Conservation (phyloP, 768 basidiomycete species). For the Omphalotus guepiniiformis region DNA sequence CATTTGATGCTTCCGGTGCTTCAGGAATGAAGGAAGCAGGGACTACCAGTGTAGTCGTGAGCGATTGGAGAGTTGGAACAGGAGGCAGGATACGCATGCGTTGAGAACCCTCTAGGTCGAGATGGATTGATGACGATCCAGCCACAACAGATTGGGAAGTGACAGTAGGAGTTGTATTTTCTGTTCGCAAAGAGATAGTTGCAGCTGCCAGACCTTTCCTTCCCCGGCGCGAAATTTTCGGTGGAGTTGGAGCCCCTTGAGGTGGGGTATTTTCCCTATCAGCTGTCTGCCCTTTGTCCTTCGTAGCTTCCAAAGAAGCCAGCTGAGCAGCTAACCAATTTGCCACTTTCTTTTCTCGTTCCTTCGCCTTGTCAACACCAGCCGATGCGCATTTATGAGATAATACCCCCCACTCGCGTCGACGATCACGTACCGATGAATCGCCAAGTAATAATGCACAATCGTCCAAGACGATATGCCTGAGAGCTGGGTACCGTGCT, state of each 20-base stretch:
- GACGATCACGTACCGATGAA: slow-evolving; percentile 37
- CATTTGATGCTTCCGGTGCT: background rate
- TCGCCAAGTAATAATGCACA: slow-evolving; percentile 52
- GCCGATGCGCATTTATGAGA: slow-evolving; percentile 59
- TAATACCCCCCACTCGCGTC: slow-evolving; percentile 49
- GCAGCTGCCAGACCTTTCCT: slow-evolving; percentile 63
- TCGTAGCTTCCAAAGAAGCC: no score
- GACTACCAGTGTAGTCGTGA: slow-evolving; percentile 39
- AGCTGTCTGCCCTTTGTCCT: no score
- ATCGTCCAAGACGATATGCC: slow-evolving; percentile 68
- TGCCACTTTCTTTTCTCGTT: slow-evolving; percentile 60
- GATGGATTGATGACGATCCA: background rate
- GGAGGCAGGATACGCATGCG: slow-evolving; percentile 56
- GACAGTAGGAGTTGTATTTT: background rate
- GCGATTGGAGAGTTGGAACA: slow-evolving; percentile 40
- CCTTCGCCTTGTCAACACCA: slow-evolving; percentile 57
- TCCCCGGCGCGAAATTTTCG: slow-evolving; percentile 35
- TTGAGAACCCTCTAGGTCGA: background rate
- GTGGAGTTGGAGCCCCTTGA: background rate
- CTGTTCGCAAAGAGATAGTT: slow-evolving; percentile 46
- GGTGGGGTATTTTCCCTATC: background rate
- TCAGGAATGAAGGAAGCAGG: background rate
- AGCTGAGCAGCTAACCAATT: slow-evolving; percentile 44
- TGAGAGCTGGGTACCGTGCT: slow-evolving; percentile 43
- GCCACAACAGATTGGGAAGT: no score